Percentiles rank a stretch among this genome's conserved stretches.
Conservation (phyloP, 495 filamentous ascomycete species). For the Hypoxylon perforatum region DNA sequence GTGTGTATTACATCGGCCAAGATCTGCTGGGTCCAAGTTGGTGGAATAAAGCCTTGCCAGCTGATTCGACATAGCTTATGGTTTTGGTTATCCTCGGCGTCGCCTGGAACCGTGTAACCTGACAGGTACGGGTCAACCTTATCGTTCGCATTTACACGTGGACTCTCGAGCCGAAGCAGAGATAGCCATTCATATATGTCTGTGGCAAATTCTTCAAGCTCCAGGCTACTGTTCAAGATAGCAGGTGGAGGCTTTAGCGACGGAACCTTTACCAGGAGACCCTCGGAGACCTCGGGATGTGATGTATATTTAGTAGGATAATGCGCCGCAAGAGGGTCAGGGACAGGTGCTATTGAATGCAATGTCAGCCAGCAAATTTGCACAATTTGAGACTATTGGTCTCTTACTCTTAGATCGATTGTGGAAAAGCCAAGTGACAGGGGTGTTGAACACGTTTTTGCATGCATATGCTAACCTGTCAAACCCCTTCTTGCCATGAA, state of each 20-base stretch:
- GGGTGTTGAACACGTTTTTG: conserved; percentile 78
- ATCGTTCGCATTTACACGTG: conserved; percentile 74
- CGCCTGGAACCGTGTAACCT: conserved; percentile 76
- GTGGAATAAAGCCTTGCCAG: conserved; percentile 64
- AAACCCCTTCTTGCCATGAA: conserved; percentile 92
- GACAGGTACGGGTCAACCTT: conserved; percentile 82
- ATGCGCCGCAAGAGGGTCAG: conserved; percentile 64
- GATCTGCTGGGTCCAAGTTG: conserved; percentile 56
- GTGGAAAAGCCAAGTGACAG: conserved; percentile 84
- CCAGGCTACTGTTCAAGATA: conserved; percentile 50
- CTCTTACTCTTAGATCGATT: conserved; percentile 63
- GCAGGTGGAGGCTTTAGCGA: conserved; percentile 56
- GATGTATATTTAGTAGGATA: conserved; percentile 62
- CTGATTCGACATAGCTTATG: conserved; percentile 59
- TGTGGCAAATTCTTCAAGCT: conserved; percentile 69
- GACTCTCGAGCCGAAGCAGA: conserved; percentile 75
- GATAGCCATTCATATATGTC: conserved; percentile 87
- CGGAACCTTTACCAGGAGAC: conserved; percentile 60
- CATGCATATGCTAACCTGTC: conserved; percentile 86
- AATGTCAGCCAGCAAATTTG: conserved; percentile 10
- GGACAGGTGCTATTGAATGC: conserved; percentile 48
- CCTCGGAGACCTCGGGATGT: conserved; percentile 44
- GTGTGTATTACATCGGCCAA: conserved; percentile 53
- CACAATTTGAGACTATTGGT: background rate
- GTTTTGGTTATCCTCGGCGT: conserved; percentile 36